A percentile compares a stretch with the other conserved stretches of the same genome.
Evolutionary conservation across 345 rosid genomes (phyloP).

Genomic region (Turritis glabra): DNA sequence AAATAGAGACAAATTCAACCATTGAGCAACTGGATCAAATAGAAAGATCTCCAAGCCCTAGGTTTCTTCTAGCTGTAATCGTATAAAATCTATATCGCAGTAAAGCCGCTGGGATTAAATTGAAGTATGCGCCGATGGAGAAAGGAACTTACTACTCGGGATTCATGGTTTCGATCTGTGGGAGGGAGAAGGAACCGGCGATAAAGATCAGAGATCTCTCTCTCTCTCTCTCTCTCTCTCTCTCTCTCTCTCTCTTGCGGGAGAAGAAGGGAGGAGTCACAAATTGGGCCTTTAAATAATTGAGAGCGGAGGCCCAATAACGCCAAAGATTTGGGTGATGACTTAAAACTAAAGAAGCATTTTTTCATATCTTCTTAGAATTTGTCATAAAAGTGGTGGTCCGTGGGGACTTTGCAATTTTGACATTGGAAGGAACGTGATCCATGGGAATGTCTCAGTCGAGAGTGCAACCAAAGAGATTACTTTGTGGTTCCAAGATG

Average conservation of each 20-base stretch:
- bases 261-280: not conserved
- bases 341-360: too few species aligned
- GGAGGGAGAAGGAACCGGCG: not conserved
- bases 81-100: not conserved
- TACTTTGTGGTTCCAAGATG: too few species aligned
- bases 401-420: too few species aligned
- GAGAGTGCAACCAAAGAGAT: too few species aligned
- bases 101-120: too few species aligned
- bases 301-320: not conserved
- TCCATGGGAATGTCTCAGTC: too few species aligned
- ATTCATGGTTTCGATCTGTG: slow-evolving; percentile 46
- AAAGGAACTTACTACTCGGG: slow-evolving; percentile 60
- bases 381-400: too few species aligned
- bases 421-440: too few species aligned
- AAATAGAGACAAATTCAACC: not conserved
- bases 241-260: not conserved
- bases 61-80: not conserved
- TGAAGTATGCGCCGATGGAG: not conserved
- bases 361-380: too few species aligned
- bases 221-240: not conserved
- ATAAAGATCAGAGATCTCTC: not conserved
- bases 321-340: too few species aligned
- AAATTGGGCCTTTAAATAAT: not conserved
- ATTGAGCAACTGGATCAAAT: not conserved
- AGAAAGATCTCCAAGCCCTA: not conserved